These are phyloP conservation scores for Pestalotiopsis sp. DNA, from an alignment of 2,329 filamentous ascomycete genomes.

Conservation along the genomic window DNA sequence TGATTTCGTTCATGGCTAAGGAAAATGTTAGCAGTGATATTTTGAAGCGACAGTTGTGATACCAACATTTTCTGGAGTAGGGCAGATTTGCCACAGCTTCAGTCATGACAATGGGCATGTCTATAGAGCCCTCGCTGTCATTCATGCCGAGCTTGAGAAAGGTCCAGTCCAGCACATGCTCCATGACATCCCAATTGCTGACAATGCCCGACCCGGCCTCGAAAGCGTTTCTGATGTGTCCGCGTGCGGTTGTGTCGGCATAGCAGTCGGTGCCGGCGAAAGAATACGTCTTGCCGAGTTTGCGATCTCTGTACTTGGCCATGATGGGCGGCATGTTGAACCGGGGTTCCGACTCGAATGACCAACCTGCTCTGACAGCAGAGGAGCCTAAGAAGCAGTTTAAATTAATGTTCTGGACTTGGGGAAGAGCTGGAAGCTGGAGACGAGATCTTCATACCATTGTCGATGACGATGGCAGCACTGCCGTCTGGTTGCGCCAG, in stretches of 20 bases:
- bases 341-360: constrained; percentile 82
- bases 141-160: constrained; percentile 94
- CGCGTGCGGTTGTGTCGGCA: constrained; percentile 87
- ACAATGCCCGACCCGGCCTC: constrained; percentile 89
- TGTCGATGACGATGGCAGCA: constrained; percentile 94
- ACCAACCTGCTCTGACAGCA: constrained; percentile 90
- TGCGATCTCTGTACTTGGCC: constrained; percentile 93
- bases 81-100: constrained; percentile 89
- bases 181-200: constrained; percentile 97
- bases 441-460: constrained; percentile 63
- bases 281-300: constrained; percentile 86
- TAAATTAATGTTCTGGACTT: constrained; percentile 17
- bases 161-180: constrained; percentile 89
- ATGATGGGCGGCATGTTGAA: constrained; percentile 85
- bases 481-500: constrained; percentile 52
- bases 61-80: constrained; percentile 84
- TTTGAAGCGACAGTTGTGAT: background rate
- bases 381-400: constrained; percentile 68
- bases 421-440: constrained; percentile 1
- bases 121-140: constrained; percentile 70
- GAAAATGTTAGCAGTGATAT: background rate
- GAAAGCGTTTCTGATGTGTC: constrained; percentile 88
- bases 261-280: constrained; percentile 94
- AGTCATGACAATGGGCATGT: constrained; percentile 90
- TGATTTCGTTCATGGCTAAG: constrained; percentile 90